Base-by-base conservation (phyloP, 768 basidiomycete genomes). In the Infundibulicybe gibba region DNA sequence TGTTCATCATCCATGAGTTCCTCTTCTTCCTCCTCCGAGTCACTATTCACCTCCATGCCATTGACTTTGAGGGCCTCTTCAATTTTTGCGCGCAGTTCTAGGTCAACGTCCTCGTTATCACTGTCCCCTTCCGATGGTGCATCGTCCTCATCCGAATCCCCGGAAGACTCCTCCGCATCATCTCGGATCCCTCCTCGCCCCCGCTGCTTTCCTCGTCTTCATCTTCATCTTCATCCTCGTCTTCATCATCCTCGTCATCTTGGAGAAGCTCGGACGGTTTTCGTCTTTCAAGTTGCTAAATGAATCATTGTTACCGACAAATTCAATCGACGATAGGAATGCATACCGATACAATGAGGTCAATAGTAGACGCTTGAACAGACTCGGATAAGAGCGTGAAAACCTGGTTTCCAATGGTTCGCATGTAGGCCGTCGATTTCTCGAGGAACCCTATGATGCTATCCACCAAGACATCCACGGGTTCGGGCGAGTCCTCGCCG, bases 1-100 rank as follows among this genome's bases (percentile, higher is more conserved):
- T 97, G 91, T 19, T 98, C 94, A 60, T 99, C 95, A 60, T 97
- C 89, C 85, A 95, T 86, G 21, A 85, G 68, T 41, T 88, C 87
- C 50, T 84, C 82, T 12, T 81, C 81, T 34, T 76, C 75, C 40
- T 81, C 80, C 6, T 74, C 73, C 16, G 80, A 79, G 6, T 78
- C 78, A 13, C 77, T 74, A 1, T 72, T 77, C 15, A 76, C 76
- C 32, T 77, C 75, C 32, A 82, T 66, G 6, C 80, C 83, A 53
- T 79, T 82, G 11, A 75, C 75, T 15, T 75, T 74, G 3, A 87
- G 64, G 2, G 78, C 83, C 50, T 82, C 78, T 58, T 80, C 74
- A 33, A 83, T 85, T 56, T 87, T 83, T 40, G 71, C 69, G 45
- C 89, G 75, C 40, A 94, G 76, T 55, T 85, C 81, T 5, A 75